phyloP scores from a whole-genome alignment of 805 yeast species.

The Suhomyces sp. region DNA sequence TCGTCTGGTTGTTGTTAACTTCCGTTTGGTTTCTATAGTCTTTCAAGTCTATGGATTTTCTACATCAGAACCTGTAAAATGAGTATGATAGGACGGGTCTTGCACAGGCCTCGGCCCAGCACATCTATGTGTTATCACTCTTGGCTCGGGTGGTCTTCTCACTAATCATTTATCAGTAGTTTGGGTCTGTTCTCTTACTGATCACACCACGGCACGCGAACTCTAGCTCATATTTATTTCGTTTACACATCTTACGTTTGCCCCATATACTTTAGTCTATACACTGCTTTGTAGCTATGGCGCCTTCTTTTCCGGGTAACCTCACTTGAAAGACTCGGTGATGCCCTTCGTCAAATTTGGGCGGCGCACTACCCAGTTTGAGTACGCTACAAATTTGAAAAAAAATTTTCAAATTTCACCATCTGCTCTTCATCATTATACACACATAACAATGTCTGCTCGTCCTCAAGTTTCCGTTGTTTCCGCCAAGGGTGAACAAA shows the following conservation, averaged over 20 bases:
- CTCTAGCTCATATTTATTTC: neutral
- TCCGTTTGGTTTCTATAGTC: neutral
- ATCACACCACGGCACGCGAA: neutral
- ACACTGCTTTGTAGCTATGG: neutral
- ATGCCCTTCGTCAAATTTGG: neutral
- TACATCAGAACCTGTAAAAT: neutral
- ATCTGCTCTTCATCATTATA: constrained; percentile 18
- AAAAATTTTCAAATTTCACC: constrained; percentile 13
- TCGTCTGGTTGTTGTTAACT: constrained; percentile 25
- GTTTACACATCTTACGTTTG: neutral
- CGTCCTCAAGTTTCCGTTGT: constrained; percentile 98
- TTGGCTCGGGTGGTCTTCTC: neutral
- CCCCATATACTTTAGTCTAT: neutral
- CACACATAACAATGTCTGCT: constrained; percentile 43
- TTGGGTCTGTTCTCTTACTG: neutral
- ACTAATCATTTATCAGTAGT: neutral
- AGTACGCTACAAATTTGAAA: constrained; percentile 2
- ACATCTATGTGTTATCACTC: neutral
- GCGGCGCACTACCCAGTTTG: constrained; percentile 5
- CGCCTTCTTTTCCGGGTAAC: constrained; percentile 10
- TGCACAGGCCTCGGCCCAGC: neutral
- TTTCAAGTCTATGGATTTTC: neutral
- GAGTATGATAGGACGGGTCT: neutral
- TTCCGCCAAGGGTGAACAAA: constrained; percentile 82
- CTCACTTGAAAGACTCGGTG: neutral